phyloP scores from a whole-genome alignment of 352 stramenopile species.

The Globisporangium carolinianum region DNA sequence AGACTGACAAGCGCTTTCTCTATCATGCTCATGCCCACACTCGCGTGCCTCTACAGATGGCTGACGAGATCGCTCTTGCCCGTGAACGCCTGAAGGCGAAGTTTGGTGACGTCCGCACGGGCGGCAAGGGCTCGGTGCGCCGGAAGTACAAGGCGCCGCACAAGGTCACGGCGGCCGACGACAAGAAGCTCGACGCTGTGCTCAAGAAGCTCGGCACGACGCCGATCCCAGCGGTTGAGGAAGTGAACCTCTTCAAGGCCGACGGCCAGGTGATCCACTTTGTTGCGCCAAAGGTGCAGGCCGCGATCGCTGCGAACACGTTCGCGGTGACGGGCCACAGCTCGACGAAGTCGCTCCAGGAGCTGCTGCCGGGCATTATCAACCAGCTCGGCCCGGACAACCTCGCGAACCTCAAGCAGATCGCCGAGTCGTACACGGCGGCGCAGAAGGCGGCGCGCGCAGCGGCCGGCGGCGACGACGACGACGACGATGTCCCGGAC shows the following conservation, averaged over 20 bases:
- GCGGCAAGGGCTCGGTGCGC: constrained; percentile 93
- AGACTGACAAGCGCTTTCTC: no score
- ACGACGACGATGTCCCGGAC: constrained; percentile 96
- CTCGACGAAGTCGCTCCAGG: constrained; percentile 96
- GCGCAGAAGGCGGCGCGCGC: constrained; percentile 75
- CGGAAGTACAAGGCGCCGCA: constrained; percentile 95
- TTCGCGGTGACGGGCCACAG: constrained; percentile 95
- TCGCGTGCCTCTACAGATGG: constrained; percentile 29
- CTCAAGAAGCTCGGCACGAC: constrained; percentile 98
- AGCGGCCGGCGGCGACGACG: constrained; percentile 65
- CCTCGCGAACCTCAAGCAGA: constrained; percentile 93
- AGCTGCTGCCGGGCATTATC: constrained; percentile 97
- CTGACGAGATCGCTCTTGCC: constrained; percentile 86
- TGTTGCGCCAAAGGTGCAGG: constrained; percentile 96
- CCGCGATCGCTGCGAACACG: constrained; percentile 96
- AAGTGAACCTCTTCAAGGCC: constrained; percentile 99
- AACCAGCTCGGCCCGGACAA: constrained; percentile 98
- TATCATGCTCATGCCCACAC: not conserved
- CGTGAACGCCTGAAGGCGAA: constrained; percentile 82
- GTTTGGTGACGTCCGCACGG: constrained; percentile 88
- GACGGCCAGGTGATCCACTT: constrained; percentile 99
- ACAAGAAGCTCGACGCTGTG: constrained; percentile 96
- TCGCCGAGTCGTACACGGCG: constrained; percentile 86
- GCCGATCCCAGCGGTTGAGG: constrained; percentile 97
- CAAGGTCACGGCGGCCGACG: constrained; percentile 91